Evolutionary conservation across 371 early-diverging fungal genomes (phyloP).

Genomic region (Blastocladiella emersonii): DNA sequence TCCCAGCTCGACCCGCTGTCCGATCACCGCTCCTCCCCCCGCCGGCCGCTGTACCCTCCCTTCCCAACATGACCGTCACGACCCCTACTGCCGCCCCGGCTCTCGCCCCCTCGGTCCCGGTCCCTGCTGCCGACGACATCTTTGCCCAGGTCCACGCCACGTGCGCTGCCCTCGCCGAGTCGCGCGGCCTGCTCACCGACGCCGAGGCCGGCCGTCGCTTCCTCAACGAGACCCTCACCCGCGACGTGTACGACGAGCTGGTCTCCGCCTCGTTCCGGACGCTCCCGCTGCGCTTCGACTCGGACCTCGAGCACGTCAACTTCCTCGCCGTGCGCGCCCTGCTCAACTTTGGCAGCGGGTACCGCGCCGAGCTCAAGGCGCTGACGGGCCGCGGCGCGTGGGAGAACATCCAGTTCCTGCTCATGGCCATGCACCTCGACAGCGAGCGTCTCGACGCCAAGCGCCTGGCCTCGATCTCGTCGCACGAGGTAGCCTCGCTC

Average conservation of each 20-base stretch:
- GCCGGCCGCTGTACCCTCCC: no score
- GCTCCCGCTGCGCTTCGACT: slow-evolving; percentile 20
- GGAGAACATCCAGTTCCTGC: slow-evolving; percentile 13
- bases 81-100: no score
- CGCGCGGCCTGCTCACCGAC: not conserved
- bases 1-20: no score
- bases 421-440: slow-evolving; percentile 15
- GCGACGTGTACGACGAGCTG: not conserved
- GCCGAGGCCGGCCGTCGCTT: not conserved
- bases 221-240: not conserved
- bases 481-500: slow-evolving; percentile 9
- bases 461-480: slow-evolving; percentile 5
- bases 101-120: not conserved
- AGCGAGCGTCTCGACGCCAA: not conserved
- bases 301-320: slow-evolving; percentile 14
- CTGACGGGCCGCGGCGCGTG: slow-evolving; percentile 8
- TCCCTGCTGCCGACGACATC: not conserved
- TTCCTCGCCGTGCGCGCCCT: slow-evolving; percentile 14
- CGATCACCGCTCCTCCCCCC: no score
- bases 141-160: not conserved
- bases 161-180: not conserved
- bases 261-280: not conserved
- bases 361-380: slow-evolving; percentile 9
- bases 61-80: no score
- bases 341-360: slow-evolving; percentile 17